A percentile compares a stretch with the other conserved stretches of the same genome.
These are phyloP conservation scores for Penicillium verhagenii DNA, from an alignment of 495 filamentous ascomycete genomes.

Conservation along the genomic window DNA sequence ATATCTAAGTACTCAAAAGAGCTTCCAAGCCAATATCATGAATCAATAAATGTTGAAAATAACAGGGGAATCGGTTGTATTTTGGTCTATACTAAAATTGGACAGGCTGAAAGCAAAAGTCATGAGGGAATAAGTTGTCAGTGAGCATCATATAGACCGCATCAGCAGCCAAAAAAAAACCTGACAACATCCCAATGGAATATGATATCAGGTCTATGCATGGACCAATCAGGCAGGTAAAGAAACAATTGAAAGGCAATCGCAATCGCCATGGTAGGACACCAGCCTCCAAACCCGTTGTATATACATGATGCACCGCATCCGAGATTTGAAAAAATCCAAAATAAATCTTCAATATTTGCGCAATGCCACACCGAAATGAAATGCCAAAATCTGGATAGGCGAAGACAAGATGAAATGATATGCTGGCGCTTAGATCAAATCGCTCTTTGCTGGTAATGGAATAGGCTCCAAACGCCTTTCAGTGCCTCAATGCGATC, in stretches of 20 bases:
- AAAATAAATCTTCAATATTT: neutral
- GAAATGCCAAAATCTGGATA: neutral
- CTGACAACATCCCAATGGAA: neutral
- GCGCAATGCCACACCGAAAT: neutral
- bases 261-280: neutral
- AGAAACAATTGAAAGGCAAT: neutral
- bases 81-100: neutral
- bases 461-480: conserved; percentile 74
- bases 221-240: neutral
- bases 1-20: neutral
- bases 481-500: conserved; percentile 71
- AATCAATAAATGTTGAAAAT: neutral
- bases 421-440: neutral
- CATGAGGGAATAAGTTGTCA: neutral
- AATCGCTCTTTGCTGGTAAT: conserved; percentile 59
- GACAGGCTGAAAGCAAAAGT: neutral
- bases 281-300: neutral
- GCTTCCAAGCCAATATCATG: no score
- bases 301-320: conserved; percentile 7
- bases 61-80: neutral
- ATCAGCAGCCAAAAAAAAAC: neutral
- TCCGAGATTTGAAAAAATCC: neutral
- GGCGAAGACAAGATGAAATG: neutral
- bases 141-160: neutral
- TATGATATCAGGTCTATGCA: neutral